phyloP scores from a whole-genome alignment of 345 rosid species.

The Gossypium ekmanianum region DNA sequence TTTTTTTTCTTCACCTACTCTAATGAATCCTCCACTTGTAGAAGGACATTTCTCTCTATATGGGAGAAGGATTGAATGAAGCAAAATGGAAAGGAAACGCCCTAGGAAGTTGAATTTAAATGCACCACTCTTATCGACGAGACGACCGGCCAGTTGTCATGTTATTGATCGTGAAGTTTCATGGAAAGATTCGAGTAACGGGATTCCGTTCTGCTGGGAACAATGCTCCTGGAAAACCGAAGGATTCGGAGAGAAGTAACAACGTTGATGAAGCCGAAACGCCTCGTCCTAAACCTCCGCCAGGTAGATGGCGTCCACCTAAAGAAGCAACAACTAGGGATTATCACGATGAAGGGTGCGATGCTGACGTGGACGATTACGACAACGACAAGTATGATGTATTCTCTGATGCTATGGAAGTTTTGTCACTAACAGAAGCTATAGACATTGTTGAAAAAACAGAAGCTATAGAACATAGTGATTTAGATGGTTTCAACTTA shows the following conservation, averaged over 20 bases:
- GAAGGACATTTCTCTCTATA: background rate
- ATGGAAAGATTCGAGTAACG: slow-evolving; percentile 24
- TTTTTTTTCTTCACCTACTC: slow-evolving; percentile 8
- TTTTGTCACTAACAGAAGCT: slow-evolving; percentile 71
- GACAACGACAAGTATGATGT: slow-evolving; percentile 25
- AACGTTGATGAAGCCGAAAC: slow-evolving; percentile 31
- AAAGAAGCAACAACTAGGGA: slow-evolving; percentile 4
- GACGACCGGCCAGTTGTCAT: slow-evolving; percentile 31
- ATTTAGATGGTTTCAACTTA: slow-evolving; percentile 31
- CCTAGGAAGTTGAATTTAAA: slow-evolving; percentile 62
- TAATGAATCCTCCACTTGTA: background rate
- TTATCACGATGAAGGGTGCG: slow-evolving; percentile 22
- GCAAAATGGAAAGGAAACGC: slow-evolving; percentile 30
- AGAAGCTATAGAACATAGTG: slow-evolving; percentile 31
- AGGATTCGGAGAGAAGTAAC: slow-evolving; percentile 25
- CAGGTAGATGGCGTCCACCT: slow-evolving; percentile 39
- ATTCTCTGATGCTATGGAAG: slow-evolving; percentile 49
- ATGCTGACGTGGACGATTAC: slow-evolving; percentile 35
- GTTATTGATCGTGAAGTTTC: slow-evolving; percentile 17
- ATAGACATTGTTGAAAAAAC: slow-evolving; percentile 67
- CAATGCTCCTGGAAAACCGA: slow-evolving; percentile 76
- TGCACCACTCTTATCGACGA: slow-evolving; percentile 66
- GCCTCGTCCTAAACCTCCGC: slow-evolving; percentile 68
- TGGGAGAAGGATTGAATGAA: slow-evolving; percentile 16
- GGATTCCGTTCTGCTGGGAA: slow-evolving; percentile 90